Conservation (phyloP, 2,329 filamentous ascomycete genomes). For the Fusarium sp. region DNA sequence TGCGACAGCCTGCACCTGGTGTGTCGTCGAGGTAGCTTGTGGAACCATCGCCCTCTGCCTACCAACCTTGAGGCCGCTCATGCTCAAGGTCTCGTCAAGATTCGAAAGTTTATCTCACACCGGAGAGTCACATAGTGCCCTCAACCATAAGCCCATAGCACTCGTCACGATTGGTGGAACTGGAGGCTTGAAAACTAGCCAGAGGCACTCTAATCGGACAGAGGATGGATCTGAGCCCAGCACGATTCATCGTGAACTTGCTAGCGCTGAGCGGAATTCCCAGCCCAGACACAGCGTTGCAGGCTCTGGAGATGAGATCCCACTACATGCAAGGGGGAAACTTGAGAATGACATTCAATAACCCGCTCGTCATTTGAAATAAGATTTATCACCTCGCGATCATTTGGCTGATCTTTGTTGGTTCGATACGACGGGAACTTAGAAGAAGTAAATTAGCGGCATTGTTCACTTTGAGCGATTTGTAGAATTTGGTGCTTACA, state of each 20-base stretch:
- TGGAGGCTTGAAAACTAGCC: neutral
- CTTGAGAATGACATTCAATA: neutral
- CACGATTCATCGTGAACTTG: conserved; percentile 3
- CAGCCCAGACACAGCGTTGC: conserved; percentile 3
- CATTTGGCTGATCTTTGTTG: no score
- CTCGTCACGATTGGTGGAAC: conserved; percentile 33
- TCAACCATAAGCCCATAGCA: neutral
- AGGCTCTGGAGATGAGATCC: conserved; percentile 4
- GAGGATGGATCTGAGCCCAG: conserved; percentile 6
- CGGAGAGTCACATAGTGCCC: neutral
- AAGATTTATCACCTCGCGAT: no score
- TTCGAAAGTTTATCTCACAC: conserved; percentile 21
- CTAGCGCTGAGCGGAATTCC: neutral
- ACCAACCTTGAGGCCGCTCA: conserved; percentile 28
- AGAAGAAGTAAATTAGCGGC: no score
- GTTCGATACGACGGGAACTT: no score
- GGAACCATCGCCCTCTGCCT: conserved; percentile 37
- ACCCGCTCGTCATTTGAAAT: neutral
- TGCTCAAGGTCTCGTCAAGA: conserved; percentile 27
- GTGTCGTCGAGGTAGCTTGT: conserved; percentile 37
- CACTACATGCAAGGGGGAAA: neutral
- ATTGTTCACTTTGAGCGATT: no score
- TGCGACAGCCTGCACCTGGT: conserved; percentile 36
- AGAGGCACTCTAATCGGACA: conserved; percentile 26
- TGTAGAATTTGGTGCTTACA: no score